phyloP scores from a whole-genome alignment of 805 yeast genomes.

The Limtongia smithiae region DNA sequence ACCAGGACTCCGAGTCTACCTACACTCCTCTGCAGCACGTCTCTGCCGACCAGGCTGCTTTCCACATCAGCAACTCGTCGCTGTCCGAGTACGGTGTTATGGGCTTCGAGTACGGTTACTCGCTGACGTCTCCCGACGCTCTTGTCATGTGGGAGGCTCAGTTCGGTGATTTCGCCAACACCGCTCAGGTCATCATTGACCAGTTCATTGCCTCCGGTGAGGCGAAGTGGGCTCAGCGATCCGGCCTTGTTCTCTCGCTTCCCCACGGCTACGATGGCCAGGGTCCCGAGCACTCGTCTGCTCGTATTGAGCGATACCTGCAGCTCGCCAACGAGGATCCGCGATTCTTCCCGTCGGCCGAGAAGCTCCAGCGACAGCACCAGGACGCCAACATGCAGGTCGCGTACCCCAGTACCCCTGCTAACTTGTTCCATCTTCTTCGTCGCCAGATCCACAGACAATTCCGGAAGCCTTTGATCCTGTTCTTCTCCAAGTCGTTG shows the following conservation, averaged over 20 bases:
- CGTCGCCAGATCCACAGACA: constrained; percentile 99
- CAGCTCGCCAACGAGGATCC: constrained; percentile 95
- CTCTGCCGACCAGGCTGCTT: constrained; percentile 76
- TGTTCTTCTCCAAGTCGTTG: constrained; percentile 88
- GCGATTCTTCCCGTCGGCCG: constrained; percentile 84
- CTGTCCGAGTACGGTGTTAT: constrained; percentile 98
- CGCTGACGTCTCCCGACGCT: constrained; percentile 95
- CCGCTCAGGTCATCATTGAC: constrained; percentile 96
- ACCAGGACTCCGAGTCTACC: constrained; percentile 79
- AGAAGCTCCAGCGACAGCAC: constrained; percentile 91
- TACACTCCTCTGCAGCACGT: constrained; percentile 83
- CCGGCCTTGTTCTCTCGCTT: constrained; percentile 88
- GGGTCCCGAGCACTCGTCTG: constrained; percentile 99
- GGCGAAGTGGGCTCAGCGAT: constrained; percentile 98
- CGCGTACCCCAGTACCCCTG: constrained; percentile 97
- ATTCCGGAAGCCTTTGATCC: constrained; percentile 71
- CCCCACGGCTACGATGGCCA: constrained; percentile 99
- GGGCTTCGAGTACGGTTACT: constrained; percentile 99
- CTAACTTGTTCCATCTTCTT: constrained; percentile 90
- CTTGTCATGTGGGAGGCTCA: constrained; percentile 99
- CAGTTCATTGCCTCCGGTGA: constrained; percentile 97
- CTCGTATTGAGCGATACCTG: constrained; percentile 93
- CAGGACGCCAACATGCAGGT: constrained; percentile 98
- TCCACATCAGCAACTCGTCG: constrained; percentile 88
- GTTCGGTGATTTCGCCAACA: constrained; percentile 99